A percentile compares a stretch with the other conserved stretches of the same genome.
Conservation (phyloP, 2,329 filamentous ascomycete species). For the Cladophialophora chaetospira region DNA sequence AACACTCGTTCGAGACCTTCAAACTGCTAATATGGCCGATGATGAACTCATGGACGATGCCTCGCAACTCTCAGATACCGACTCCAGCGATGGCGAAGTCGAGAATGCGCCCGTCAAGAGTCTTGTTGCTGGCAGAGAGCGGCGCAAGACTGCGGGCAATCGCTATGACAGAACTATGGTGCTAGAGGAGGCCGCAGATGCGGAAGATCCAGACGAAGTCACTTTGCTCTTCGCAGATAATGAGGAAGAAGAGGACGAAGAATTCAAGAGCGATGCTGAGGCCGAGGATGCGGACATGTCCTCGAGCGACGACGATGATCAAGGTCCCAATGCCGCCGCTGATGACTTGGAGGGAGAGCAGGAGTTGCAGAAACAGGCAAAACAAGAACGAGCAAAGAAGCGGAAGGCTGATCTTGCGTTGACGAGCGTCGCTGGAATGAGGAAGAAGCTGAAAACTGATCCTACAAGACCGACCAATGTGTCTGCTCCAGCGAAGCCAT, state of each 20-base stretch:
- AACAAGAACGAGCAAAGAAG: conserved; percentile 73
- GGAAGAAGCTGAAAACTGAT: conserved; percentile 77
- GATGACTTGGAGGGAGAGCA: conserved; percentile 85
- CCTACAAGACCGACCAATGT: conserved; percentile 36
- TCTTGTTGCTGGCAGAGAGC: conserved; percentile 71
- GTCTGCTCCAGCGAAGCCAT: conserved; percentile 45
- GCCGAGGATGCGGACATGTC: conserved; percentile 87
- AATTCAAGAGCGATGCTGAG: conserved; percentile 51
- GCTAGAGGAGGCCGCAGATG: conserved; percentile 65
- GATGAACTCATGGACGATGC: conserved; percentile 17
- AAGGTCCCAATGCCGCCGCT: conserved; percentile 55
- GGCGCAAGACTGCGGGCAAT: conserved; percentile 80
- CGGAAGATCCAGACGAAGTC: conserved; percentile 51
- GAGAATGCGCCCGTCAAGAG: conserved; percentile 57
- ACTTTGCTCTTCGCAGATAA: conserved; percentile 75
- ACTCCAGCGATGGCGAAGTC: conserved; percentile 38
- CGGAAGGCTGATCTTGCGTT: conserved; percentile 77
- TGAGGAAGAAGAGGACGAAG: conserved; percentile 62
- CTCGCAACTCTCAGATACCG: conserved; percentile 26
- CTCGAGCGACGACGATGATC: conserved; percentile 78
- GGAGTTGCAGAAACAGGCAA: conserved; percentile 76
- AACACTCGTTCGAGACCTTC: not conserved
- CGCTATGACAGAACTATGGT: conserved; percentile 77
- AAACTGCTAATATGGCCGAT: conserved; percentile 10
- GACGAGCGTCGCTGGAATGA: conserved; percentile 55